phyloP scores from a whole-genome alignment of 768 basidiomycete species.

The Panus rudis region DNA sequence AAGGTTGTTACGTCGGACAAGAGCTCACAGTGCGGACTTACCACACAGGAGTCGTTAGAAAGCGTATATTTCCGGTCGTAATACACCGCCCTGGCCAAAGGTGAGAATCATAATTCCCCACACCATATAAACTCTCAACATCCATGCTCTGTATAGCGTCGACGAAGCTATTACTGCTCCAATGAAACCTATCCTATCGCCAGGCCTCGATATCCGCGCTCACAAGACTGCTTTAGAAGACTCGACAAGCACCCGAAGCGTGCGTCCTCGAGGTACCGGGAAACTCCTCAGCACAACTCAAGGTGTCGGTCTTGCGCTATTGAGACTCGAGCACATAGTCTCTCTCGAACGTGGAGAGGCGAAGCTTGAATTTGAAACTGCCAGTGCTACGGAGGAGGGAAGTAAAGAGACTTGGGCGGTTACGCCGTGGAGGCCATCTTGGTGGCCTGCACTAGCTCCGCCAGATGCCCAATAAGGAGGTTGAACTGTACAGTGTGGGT shows the following conservation, averaged over 20 bases:
- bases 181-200: conserved; percentile 5
- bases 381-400: conserved; percentile 15
- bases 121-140: background rate
- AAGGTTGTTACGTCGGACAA: conserved; percentile 98
- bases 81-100: conserved; percentile 34
- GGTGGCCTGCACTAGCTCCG: conserved; percentile 54
- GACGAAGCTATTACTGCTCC: background rate
- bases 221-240: conserved; percentile 17
- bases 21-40: conserved; percentile 95
- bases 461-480: too few species aligned
- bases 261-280: conserved; percentile 56
- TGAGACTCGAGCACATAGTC: conserved; percentile 72
- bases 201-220: conserved; percentile 25
- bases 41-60: conserved; percentile 86
- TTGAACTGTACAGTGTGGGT: too few species aligned
- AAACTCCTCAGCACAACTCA: conserved; percentile 58
- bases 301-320: conserved; percentile 67
- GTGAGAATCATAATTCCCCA: background rate
- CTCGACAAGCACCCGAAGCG: conserved; percentile 13
- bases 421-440: conserved; percentile 38
- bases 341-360: conserved; percentile 43
- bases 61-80: conserved; percentile 80
- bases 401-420: conserved; percentile 32
- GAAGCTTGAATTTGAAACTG: conserved; percentile 30
- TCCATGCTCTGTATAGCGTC: background rate